phyloP scores from a whole-genome alignment of 2,329 filamentous ascomycete species.

The Fusarium ambrosium region DNA sequence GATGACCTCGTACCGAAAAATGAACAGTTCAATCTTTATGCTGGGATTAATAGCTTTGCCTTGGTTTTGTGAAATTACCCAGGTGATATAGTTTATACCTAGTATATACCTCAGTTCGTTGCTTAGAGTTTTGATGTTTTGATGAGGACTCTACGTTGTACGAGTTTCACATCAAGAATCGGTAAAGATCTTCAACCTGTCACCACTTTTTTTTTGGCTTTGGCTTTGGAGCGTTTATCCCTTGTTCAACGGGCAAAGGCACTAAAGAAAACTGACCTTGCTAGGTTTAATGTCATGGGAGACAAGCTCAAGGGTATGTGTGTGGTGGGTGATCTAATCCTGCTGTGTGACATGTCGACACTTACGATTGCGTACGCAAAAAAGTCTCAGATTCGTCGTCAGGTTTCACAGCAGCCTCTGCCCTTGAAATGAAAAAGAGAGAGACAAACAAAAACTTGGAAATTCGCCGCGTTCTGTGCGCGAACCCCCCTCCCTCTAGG shows the following conservation, averaged over 20 bases:
- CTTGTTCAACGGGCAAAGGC: neutral
- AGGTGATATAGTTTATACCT: neutral
- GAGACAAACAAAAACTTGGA: neutral
- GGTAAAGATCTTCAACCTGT: neutral
- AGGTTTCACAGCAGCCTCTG: conserved; percentile 15
- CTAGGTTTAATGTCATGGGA: neutral
- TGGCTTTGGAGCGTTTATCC: neutral
- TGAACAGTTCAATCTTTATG: neutral
- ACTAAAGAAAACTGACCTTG: neutral
- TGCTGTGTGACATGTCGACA: neutral
- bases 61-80: neutral
- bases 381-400: conserved; percentile 32
- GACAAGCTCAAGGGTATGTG: neutral
- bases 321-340: neutral
- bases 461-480: conserved; percentile 1
- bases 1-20: neutral
- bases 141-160: neutral
- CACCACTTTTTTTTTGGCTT: neutral
- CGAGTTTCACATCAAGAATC: neutral
- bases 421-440: conserved; percentile 3
- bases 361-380: conserved; percentile 26
- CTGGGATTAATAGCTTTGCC: neutral
- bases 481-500: neutral
- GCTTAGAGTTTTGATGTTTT: neutral
- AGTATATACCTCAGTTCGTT: neutral